A percentile compares a stretch with the other conserved stretches of the same genome.
These are phyloP conservation scores for Aspergillus viridinutans DNA, from an alignment of 2,329 filamentous ascomycete genomes.

Conservation along the genomic window DNA sequence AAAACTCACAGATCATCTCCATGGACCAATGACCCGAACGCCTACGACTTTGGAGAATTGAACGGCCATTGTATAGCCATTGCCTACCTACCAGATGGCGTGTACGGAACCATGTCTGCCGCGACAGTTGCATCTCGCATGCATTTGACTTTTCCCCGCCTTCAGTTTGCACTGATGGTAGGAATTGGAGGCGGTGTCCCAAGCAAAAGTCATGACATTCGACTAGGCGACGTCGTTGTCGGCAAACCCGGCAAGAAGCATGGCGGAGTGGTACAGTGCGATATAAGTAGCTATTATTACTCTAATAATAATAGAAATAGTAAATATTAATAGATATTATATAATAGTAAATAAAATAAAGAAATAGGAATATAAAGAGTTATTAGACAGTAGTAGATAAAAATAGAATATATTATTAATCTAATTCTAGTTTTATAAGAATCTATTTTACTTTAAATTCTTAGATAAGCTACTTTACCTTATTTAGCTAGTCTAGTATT, in stretches of 20 bases:
- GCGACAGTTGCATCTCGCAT: neutral
- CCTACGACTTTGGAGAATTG: slow-evolving; percentile 15
- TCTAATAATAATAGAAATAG: too few species aligned
- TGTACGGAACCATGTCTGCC: slow-evolving; percentile 1
- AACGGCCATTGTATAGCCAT: slow-evolving; percentile 16
- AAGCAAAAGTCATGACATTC: slow-evolving; percentile 7
- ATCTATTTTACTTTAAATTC: too few species aligned
- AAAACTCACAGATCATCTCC: neutral
- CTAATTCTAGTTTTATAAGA: too few species aligned
- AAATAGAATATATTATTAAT: too few species aligned
- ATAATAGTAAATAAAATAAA: too few species aligned
- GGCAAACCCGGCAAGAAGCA: slow-evolving; percentile 7
- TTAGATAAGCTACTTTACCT: too few species aligned
- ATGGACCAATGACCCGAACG: slow-evolving; percentile 3
- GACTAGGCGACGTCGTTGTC: slow-evolving; percentile 20
- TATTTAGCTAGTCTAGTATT: too few species aligned
- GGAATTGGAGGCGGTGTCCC: slow-evolving; percentile 15
- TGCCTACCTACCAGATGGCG: slow-evolving; percentile 10
- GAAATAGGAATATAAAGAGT: too few species aligned
- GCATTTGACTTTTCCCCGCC: neutral
- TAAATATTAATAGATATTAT: too few species aligned
- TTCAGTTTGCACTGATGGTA: slow-evolving; percentile 7
- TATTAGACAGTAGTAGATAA: too few species aligned
- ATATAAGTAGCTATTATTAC: too few species aligned
- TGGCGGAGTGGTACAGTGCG: slow-evolving; percentile 1